Evolutionary conservation across 164 flowering plant genomes (phyloP).

Genomic region (Umbellularia californica): DNA sequence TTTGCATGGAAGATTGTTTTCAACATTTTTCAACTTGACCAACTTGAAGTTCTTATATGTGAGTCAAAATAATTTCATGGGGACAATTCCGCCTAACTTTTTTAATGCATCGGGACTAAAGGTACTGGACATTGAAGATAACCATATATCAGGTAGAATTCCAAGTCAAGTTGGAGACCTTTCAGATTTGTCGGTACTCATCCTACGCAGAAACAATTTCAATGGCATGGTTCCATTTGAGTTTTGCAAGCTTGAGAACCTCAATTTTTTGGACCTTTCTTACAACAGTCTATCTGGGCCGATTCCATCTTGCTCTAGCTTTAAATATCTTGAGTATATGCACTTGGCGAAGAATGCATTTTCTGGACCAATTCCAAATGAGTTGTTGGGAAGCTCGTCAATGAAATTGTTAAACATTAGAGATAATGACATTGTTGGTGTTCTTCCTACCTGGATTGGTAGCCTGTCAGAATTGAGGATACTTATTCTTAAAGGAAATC

Average conservation of each 20-base stretch:
- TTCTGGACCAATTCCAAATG: slow-evolving; percentile 4
- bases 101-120: background rate
- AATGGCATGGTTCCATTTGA: slow-evolving; percentile 4
- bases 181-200: background rate
- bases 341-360: slow-evolving; percentile 7
- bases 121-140: background rate
- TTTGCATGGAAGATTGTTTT: slow-evolving; percentile 6
- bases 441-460: slow-evolving; percentile 10
- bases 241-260: background rate
- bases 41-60: background rate
- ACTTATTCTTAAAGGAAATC: slow-evolving; percentile 8
- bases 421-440: slow-evolving; percentile 17
- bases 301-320: slow-evolving; percentile 7
- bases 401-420: slow-evolving; percentile 1
- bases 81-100: background rate
- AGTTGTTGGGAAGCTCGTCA: background rate
- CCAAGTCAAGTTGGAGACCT: slow-evolving; percentile 7
- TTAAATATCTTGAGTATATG: background rate
- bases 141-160: slow-evolving; percentile 4
- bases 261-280: slow-evolving; percentile 4
- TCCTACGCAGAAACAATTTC: background rate
- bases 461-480: background rate
- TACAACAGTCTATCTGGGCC: background rate
- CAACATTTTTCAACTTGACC: background rate
- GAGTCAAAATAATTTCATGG: background rate